Evolutionary conservation across 768 basidiomycete species (phyloP).

Genomic region (Melanogaster broomeanus): DNA sequence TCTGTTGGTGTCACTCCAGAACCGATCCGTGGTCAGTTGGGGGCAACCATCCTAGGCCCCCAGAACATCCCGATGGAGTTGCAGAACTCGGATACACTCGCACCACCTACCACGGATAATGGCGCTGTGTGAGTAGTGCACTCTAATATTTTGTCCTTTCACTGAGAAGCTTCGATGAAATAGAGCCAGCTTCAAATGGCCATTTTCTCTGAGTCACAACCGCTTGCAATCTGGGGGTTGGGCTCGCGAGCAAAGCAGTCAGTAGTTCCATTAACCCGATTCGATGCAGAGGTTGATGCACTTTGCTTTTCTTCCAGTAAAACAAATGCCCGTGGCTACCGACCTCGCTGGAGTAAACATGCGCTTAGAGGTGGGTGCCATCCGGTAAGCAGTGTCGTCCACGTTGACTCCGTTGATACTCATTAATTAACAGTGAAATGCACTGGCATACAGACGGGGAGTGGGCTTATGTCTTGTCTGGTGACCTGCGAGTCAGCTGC

Average conservation of each 20-base stretch:
- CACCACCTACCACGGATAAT: conserved; percentile 63
- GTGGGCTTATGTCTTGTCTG: conserved; percentile 58
- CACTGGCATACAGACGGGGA: conserved; percentile 46
- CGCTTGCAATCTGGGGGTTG: conserved; percentile 65
- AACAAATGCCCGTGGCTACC: conserved; percentile 41
- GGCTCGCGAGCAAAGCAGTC: conserved; percentile 63
- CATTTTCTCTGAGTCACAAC: conserved; percentile 61
- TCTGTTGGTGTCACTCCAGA: conserved; percentile 32
- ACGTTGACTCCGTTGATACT: background rate
- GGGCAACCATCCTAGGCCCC: conserved; percentile 53
- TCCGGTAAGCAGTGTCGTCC: conserved; percentile 31
- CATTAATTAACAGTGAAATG: conserved; percentile 35
- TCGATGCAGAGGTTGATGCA: background rate
- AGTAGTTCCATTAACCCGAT: conserved; percentile 5
- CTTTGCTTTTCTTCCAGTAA: conserved; percentile 26
- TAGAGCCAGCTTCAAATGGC: conserved; percentile 60
- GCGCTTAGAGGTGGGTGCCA: conserved; percentile 42
- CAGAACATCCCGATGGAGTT: conserved; percentile 55
- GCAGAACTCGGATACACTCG: conserved; percentile 57
- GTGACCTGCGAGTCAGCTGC: conserved; percentile 49
- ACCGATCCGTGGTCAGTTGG: conserved; percentile 47
- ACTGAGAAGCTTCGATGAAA: background rate
- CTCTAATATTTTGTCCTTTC: background rate
- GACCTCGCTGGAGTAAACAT: conserved; percentile 43
- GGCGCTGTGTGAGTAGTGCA: conserved; percentile 44